phyloP scores from a whole-genome alignment of 139 green algal species.

The Ostreobium quekettii region DNA sequence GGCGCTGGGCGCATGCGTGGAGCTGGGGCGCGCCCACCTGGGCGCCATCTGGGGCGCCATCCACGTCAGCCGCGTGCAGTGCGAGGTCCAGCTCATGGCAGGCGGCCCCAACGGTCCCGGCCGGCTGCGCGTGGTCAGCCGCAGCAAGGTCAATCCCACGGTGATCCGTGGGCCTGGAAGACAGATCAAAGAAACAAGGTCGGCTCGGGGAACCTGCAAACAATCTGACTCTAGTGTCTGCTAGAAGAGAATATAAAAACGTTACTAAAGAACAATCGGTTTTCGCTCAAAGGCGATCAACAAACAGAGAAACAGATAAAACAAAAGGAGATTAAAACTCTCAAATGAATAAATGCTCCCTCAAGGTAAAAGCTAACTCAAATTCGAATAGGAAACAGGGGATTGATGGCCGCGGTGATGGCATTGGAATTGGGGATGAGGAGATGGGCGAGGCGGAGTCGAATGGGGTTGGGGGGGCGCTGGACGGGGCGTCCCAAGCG shows the following conservation, averaged over 20 bases:
- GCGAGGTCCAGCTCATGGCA: neutral
- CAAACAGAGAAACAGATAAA: neutral
- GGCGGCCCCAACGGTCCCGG: no score
- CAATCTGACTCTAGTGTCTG: neutral
- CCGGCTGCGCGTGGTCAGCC: neutral
- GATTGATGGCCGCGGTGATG: neutral
- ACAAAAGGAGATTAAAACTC: neutral
- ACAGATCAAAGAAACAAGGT: slow-evolving; percentile 1
- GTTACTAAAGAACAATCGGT: neutral
- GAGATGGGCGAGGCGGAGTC: neutral
- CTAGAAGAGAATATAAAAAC: neutral
- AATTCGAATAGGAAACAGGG: neutral
- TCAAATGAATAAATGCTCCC: neutral
- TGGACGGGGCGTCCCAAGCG: no score
- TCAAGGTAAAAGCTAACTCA: neutral
- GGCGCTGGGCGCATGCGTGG: neutral
- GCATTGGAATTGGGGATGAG: neutral
- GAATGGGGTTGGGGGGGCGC: neutral
- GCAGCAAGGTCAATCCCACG: neutral
- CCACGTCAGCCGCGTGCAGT: neutral
- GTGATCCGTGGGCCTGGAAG: neutral
- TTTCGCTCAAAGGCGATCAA: neutral
- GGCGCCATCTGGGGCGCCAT: neutral
- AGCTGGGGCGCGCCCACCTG: neutral
- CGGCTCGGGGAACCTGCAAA: neutral